phyloP scores from a whole-genome alignment of 1,284 basidiomycete species.

The Cerioporus squamosus region DNA sequence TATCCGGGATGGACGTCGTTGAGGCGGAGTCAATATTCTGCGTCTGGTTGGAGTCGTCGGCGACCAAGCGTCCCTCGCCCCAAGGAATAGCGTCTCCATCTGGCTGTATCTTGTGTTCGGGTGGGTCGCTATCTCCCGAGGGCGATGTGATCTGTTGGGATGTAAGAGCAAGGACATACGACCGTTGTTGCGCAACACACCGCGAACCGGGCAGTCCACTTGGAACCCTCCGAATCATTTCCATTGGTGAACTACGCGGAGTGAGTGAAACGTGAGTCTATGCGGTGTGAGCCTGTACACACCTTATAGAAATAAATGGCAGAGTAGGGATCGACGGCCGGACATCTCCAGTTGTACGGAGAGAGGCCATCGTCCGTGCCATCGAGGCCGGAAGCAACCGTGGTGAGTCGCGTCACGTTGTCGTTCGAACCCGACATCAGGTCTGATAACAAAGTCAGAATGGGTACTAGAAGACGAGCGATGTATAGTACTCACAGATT shows the following conservation, averaged over 20 bases:
- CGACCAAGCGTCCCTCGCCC: constrained; percentile 31
- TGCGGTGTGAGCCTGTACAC: not conserved
- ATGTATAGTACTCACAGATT: constrained; percentile 36
- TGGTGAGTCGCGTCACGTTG: constrained; percentile 40
- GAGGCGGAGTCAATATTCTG: not conserved
- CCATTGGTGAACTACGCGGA: constrained; percentile 38
- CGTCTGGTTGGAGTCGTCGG: not conserved
- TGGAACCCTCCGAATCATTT: constrained; percentile 29
- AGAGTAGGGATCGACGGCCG: constrained; percentile 42
- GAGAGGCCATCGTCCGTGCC: constrained; percentile 39
- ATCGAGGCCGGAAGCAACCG: constrained; percentile 37
- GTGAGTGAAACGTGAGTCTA: not conserved
- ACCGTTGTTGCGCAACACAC: constrained; percentile 25
- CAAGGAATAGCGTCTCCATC: constrained; percentile 38
- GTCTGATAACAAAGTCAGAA: constrained; percentile 24
- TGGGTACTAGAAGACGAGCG: not conserved
- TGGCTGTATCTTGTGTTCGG: constrained; percentile 37
- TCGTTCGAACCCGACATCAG: constrained; percentile 46
- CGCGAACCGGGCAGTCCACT: constrained; percentile 46
- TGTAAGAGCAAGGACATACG: not conserved
- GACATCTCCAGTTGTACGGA: constrained; percentile 43
- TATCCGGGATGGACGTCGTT: not conserved
- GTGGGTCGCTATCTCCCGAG: constrained; percentile 30
- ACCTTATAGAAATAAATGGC: constrained; percentile 48
- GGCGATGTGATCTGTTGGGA: constrained; percentile 35